Base-by-base conservation (phyloP, 805 yeast species). In the Danielia oregonensis region DNA sequence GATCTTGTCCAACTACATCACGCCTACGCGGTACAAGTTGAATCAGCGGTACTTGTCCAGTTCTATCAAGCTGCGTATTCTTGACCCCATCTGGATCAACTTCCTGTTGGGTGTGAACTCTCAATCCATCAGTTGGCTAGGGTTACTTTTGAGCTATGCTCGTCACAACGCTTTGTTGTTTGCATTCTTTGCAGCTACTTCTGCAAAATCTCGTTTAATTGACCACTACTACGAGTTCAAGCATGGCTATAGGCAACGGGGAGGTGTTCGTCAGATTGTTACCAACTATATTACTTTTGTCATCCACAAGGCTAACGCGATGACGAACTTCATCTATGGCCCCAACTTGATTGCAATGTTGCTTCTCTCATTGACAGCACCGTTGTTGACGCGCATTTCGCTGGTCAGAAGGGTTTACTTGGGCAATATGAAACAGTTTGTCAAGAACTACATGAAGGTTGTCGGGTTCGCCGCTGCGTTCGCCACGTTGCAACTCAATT, bases 61-160 rank as follows among this genome's bases (percentile, higher is more conserved):
- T 11, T 49, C 49, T 24, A 55, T 66, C 30, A 65, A 61, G 37
- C 33, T 46, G 5, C 39, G 51, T 19, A 46, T 63, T 4, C 49
- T 65, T 37, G 61, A 63, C 35, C 71, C 72, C 1, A 62, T 67
- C 32, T 67, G 72, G 72, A 55, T 53, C 33, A 61, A 64, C 39
- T 65, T 53, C 39, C 45, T 57, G 18, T 43, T 63, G 33, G 63
- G 64, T 6, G 49, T 46, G 12, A 43, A 40, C 7, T 32, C 46
- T 14, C 55, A 51, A 21, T 26, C 48, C 12, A 21, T 67, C 18
- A 47, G 59, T 22, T 63, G 64, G 63, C 12, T 41, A 6, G 61
- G 65, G 3, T 39, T 65, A 18, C 17, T 50, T 3, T 35, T 37
- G 19, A 51, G 51, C 22, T 66, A 65, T 36, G 25, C 48, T 7